Conservation (phyloP, 2,329 filamentous ascomycete genomes). For the Thelonectria discophora region DNA sequence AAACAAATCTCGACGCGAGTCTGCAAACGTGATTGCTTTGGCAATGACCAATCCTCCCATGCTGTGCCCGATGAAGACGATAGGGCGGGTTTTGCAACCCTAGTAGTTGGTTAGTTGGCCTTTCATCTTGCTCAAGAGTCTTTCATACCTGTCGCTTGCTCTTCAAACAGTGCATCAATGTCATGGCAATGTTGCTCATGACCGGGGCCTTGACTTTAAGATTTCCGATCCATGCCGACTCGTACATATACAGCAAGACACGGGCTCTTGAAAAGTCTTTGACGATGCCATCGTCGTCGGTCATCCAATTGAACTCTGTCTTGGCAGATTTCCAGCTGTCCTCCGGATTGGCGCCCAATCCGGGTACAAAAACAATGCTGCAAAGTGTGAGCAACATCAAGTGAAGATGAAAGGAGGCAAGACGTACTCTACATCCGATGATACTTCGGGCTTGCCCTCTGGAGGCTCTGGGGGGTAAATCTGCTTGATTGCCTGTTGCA, state of each 20-base stretch:
- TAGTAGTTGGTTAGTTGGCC: background rate
- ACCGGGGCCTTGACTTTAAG: conserved; percentile 53
- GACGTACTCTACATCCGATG: conserved; percentile 48
- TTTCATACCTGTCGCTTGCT: conserved; percentile 46
- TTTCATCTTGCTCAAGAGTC: background rate
- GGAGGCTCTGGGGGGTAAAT: conserved; percentile 48
- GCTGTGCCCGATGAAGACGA: conserved; percentile 54
- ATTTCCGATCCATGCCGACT: conserved; percentile 52
- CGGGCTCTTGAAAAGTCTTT: conserved; percentile 53
- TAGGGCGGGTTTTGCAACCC: conserved; percentile 42
- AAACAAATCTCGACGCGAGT: conserved; percentile 47
- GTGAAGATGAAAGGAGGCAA: background rate
- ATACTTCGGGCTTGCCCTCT: conserved; percentile 31
- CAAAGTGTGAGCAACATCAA: background rate
- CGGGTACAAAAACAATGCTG: conserved; percentile 54
- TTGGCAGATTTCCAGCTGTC: conserved; percentile 50
- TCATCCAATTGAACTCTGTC: conserved; percentile 53
- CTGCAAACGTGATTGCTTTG: conserved; percentile 46
- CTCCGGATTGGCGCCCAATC: conserved; percentile 51
- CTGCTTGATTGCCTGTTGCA: conserved; percentile 51
- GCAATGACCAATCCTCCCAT: conserved; percentile 57
- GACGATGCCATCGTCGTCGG: conserved; percentile 46
- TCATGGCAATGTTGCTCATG: conserved; percentile 50
- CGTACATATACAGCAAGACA: conserved; percentile 53
- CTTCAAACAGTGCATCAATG: conserved; percentile 47